Percentiles rank a stretch among this genome's conserved stretches.
These are phyloP conservation scores for Gnomoniopsis smithogilvyi DNA, from an alignment of 2,329 filamentous ascomycete genomes.

Conservation along the genomic window DNA sequence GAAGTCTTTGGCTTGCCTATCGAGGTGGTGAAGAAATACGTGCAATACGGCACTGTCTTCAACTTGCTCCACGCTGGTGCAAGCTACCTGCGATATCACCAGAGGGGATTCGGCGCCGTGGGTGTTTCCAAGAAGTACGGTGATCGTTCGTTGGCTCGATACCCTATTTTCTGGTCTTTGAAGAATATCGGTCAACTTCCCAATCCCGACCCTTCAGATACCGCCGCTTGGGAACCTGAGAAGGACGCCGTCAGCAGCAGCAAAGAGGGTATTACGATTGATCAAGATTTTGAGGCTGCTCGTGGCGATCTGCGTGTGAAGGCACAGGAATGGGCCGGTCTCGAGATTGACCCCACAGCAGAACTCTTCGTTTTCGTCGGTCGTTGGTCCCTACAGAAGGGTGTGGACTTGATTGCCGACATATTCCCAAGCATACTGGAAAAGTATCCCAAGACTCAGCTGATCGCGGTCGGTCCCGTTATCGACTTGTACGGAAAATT, in stretches of 20 bases:
- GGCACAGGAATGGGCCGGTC: constrained; percentile 67
- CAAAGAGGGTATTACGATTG: constrained; percentile 46
- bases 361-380: constrained; percentile 69
- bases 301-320: constrained; percentile 54
- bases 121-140: constrained; percentile 67
- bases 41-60: constrained; percentile 65
- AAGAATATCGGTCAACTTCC: constrained; percentile 60
- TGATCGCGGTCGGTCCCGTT: constrained; percentile 60
- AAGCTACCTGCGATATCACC: constrained; percentile 60
- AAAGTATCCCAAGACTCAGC: constrained; percentile 53
- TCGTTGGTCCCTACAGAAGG: constrained; percentile 68
- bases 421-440: constrained; percentile 61
- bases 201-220: constrained; percentile 63
- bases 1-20: constrained; percentile 58
- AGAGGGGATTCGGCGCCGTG: constrained; percentile 63
- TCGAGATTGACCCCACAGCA: constrained; percentile 58
- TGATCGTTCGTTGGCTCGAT: constrained; percentile 61
- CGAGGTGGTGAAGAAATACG: constrained; percentile 54
- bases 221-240: constrained; percentile 53
- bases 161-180: constrained; percentile 67
- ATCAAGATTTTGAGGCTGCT: constrained; percentile 51
- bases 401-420: constrained; percentile 64
- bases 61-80: constrained; percentile 62
- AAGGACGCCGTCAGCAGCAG: constrained; percentile 45
- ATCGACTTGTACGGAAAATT: constrained; percentile 67